Evolutionary conservation across 1,284 basidiomycete species (phyloP).

Genomic region (Malassezia slooffiae): DNA sequence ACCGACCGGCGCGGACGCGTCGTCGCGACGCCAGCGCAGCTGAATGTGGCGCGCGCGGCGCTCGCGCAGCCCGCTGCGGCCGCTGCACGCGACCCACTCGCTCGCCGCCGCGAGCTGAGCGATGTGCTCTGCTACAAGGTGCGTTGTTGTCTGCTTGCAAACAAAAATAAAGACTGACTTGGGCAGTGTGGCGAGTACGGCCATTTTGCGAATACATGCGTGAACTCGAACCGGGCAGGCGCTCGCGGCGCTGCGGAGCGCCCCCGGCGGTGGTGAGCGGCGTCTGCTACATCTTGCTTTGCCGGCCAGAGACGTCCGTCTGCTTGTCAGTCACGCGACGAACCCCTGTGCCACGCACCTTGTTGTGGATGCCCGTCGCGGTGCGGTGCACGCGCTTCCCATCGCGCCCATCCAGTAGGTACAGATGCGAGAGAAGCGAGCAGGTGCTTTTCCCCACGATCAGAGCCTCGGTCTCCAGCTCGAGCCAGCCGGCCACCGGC

Average conservation of each 20-base stretch:
- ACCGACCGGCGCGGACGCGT: conserved; percentile 13
- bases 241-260: conserved; percentile 1
- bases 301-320: neutral
- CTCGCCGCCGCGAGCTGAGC: conserved; percentile 21
- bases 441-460: conserved; percentile 27
- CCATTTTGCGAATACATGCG: conserved; percentile 43
- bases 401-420: conserved; percentile 4
- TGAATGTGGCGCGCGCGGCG: conserved; percentile 3
- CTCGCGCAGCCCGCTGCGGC: conserved; percentile 12
- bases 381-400: conserved; percentile 6
- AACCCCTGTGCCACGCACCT: too few species aligned
- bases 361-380: conserved; percentile 5
- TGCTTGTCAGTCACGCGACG: neutral
- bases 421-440: conserved; percentile 28
- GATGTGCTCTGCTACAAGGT: conserved; percentile 43
- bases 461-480: conserved; percentile 27
- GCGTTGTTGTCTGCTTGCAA: too few species aligned
- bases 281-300: conserved; percentile 7
- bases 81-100: conserved; percentile 12
- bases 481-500: conserved; percentile 29
- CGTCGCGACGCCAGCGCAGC: conserved; percentile 3
- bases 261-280: neutral
- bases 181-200: conserved; percentile 41
- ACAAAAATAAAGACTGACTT: too few species aligned
- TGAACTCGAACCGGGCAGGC: conserved; percentile 27